Conservation (phyloP, 1,284 basidiomycete genomes). For the Apiotrichum sp. region DNA sequence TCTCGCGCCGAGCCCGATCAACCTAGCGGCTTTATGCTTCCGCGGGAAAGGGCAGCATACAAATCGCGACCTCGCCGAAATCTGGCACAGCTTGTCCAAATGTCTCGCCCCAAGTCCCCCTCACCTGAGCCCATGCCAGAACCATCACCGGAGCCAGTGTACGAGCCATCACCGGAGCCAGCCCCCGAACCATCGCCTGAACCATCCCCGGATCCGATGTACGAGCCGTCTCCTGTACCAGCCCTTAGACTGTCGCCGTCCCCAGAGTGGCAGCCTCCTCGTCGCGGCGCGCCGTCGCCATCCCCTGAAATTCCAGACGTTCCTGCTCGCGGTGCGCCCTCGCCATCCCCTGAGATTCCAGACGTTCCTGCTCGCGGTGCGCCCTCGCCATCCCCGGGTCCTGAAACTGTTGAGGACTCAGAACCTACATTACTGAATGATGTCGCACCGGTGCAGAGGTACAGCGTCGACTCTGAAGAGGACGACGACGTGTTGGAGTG, state of each 20-base stretch:
- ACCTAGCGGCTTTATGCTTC: too few relatives aligned
- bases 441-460: neutral
- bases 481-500: slow-evolving; percentile 37
- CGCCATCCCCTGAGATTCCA: neutral
- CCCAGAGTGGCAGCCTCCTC: neutral
- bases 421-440: too few relatives aligned
- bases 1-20: neutral
- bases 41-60: too few relatives aligned
- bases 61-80: neutral
- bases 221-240: too few relatives aligned
- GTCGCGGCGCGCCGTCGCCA: neutral
- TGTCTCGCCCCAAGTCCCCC: neutral
- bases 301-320: neutral
- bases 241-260: neutral
- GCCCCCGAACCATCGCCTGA: neutral
- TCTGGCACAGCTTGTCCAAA: neutral
- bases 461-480: slow-evolving; percentile 13
- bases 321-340: neutral
- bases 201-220: neutral
- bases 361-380: neutral
- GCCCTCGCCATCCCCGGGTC: neutral
- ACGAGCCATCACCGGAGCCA: neutral
- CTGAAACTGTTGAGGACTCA: neutral
- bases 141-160: neutral
- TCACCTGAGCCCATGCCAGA: too few relatives aligned